Conservation (phyloP, 352 stramenopile genomes). For the Pythium aristosporum region DNA sequence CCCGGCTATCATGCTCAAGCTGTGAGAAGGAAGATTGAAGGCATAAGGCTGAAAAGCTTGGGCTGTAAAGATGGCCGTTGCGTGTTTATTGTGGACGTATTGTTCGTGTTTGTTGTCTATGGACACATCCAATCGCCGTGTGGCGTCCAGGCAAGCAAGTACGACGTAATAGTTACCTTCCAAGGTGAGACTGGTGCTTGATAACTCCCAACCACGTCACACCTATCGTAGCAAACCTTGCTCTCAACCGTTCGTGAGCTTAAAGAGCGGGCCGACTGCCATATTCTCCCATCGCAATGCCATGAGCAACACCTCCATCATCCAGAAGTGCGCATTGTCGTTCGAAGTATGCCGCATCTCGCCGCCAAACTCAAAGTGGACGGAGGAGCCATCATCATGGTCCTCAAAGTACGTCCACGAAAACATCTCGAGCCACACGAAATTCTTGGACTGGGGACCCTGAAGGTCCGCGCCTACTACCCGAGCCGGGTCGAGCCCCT, state of each 20-base stretch:
- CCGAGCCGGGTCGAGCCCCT: constrained; percentile 47
- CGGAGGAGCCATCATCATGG: constrained; percentile 6
- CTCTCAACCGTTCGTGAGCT: constrained; percentile 25
- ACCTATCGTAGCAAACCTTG: too few species aligned
- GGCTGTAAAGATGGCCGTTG: too few species aligned
- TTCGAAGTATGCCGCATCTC: constrained; percentile 21
- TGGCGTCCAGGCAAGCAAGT: too few species aligned
- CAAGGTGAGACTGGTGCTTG: too few species aligned
- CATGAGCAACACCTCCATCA: constrained; percentile 69
- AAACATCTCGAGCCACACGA: constrained; percentile 50
- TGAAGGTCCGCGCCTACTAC: constrained; percentile 21
- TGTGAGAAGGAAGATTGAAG: constrained; percentile 14
- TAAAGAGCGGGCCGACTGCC: constrained; percentile 52
- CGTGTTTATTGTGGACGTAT: too few species aligned
- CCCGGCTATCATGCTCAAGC: constrained; percentile 35
- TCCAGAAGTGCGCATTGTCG: constrained; percentile 50
- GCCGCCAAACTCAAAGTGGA: constrained; percentile 61
- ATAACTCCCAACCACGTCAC: too few species aligned
- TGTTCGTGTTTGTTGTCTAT: too few species aligned
- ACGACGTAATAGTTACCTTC: too few species aligned
- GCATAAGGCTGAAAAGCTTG: too few species aligned
- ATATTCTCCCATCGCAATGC: constrained; percentile 65
- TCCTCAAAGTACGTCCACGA: constrained; percentile 25
- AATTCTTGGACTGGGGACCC: constrained; percentile 12
- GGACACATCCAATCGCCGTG: too few species aligned